Evolutionary conservation across 495 filamentous ascomycete genomes (phyloP).

Genomic region (Trichoderma erinaceum): DNA sequence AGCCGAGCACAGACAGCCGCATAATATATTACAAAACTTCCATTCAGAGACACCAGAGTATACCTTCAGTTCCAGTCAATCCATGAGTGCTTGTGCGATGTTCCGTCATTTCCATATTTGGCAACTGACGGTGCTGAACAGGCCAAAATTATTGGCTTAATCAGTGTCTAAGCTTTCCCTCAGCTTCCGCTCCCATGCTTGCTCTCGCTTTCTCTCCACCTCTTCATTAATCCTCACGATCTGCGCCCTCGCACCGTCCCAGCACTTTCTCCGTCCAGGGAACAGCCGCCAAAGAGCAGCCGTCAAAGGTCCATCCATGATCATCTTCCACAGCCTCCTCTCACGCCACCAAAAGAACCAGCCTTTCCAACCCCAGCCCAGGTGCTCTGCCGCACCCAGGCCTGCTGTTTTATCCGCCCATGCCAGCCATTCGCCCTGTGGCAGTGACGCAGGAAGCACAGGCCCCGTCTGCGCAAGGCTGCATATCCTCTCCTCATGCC

Average conservation of each 20-base stretch:
- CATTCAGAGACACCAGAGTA: too few species aligned
- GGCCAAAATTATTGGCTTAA: not conserved
- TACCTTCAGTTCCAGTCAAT: too few species aligned
- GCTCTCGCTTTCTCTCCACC: not conserved
- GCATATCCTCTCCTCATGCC: slow-evolving; percentile 17
- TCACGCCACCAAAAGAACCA: slow-evolving; percentile 28
- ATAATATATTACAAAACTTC: too few species aligned
- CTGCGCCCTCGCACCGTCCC: slow-evolving; percentile 8
- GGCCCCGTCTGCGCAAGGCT: slow-evolving; percentile 10
- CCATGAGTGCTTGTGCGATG: too few species aligned
- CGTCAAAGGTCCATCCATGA: slow-evolving; percentile 7
- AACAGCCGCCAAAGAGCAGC: slow-evolving; percentile 5
- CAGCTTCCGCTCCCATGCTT: not conserved
- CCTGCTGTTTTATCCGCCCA: slow-evolving; percentile 19
- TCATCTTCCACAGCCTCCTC: slow-evolving; percentile 20
- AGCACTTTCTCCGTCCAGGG: not conserved
- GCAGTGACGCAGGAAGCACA: not conserved
- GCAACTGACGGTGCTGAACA: not conserved
- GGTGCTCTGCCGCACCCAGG: slow-evolving; percentile 24
- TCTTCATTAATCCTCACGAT: slow-evolving; percentile 1
- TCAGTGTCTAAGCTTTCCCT: not conserved
- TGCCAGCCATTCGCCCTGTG: not conserved
- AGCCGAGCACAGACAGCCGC: too few species aligned
- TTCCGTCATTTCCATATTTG: not conserved
- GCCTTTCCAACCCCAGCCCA: slow-evolving; percentile 21